phyloP scores from a whole-genome alignment of 1,284 basidiomycete species.

The Tranzscheliella williamsii region DNA sequence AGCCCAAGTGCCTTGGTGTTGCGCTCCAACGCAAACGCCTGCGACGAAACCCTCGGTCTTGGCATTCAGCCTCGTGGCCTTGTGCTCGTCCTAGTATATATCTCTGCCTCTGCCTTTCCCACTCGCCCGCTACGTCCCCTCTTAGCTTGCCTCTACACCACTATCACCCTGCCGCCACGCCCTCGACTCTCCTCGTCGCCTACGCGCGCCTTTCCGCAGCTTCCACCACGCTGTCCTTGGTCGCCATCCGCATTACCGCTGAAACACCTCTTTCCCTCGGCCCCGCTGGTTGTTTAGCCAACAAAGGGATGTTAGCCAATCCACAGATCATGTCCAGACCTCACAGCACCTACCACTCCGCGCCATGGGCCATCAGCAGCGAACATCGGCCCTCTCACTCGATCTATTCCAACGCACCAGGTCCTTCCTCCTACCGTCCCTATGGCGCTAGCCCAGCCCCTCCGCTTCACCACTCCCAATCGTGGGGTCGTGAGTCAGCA shows the following conservation, averaged over 20 bases:
- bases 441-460: slow-evolving; percentile 10
- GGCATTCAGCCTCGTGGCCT: slow-evolving; percentile 1
- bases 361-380: slow-evolving; percentile 17
- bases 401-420: slow-evolving; percentile 24
- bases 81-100: neutral
- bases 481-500: slow-evolving; percentile 14
- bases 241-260: too few species aligned
- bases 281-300: too few species aligned
- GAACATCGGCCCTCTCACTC: slow-evolving; percentile 28
- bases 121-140: neutral
- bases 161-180: too few species aligned
- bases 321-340: slow-evolving; percentile 29
- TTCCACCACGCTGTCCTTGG: too few species aligned
- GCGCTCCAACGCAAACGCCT: too few species aligned
- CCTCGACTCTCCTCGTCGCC: too few species aligned
- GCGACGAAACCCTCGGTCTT: neutral
- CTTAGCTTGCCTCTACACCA: neutral
- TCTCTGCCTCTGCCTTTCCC: neutral
- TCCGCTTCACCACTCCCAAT: slow-evolving; percentile 6
- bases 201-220: too few species aligned
- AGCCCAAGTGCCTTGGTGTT: too few species aligned
- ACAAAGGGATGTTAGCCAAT: slow-evolving; percentile 1
- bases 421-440: slow-evolving; percentile 37
- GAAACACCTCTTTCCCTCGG: too few species aligned
- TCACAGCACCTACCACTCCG: slow-evolving; percentile 11